Conservation (phyloP, 371 early-diverging fungal genomes). For the Lichtheimia corymbifera region DNA sequence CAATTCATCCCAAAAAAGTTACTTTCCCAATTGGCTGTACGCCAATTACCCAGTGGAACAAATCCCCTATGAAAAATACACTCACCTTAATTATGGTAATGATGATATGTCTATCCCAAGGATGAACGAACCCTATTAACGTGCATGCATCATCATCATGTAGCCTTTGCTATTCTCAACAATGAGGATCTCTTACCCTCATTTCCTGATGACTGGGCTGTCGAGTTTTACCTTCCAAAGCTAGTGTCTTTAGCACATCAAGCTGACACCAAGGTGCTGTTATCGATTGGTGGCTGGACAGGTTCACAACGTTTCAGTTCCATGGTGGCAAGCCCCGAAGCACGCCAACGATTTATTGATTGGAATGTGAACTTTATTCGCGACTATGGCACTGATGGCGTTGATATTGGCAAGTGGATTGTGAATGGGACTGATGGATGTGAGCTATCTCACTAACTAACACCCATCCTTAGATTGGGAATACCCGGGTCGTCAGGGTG, state of each 20-base stretch:
- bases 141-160: background rate
- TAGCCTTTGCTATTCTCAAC: conserved; percentile 47
- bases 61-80: conserved; percentile 51
- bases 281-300: conserved; percentile 82
- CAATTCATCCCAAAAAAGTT: conserved; percentile 33
- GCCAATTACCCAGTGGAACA: conserved; percentile 49
- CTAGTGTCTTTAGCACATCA: conserved; percentile 54
- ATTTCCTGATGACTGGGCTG: conserved; percentile 52
- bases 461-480: conserved; percentile 65
- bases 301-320: conserved; percentile 67
- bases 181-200: conserved; percentile 34
- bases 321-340: conserved; percentile 44
- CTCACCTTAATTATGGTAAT: conserved; percentile 67
- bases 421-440: background rate
- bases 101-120: no score
- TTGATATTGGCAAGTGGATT: conserved; percentile 48
- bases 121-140: no score
- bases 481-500: conserved; percentile 74
- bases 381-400: conserved; percentile 52
- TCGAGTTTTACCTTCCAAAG: conserved; percentile 40
- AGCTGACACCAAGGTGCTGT: conserved; percentile 61
- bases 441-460: no score
- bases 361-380: conserved; percentile 53
- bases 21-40: conserved; percentile 65
- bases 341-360: conserved; percentile 58